Evolutionary conservation across 345 rosid species (phyloP), one percentile per base, ranked within the genome.

Genomic region (Combretum micranthum): DNA sequence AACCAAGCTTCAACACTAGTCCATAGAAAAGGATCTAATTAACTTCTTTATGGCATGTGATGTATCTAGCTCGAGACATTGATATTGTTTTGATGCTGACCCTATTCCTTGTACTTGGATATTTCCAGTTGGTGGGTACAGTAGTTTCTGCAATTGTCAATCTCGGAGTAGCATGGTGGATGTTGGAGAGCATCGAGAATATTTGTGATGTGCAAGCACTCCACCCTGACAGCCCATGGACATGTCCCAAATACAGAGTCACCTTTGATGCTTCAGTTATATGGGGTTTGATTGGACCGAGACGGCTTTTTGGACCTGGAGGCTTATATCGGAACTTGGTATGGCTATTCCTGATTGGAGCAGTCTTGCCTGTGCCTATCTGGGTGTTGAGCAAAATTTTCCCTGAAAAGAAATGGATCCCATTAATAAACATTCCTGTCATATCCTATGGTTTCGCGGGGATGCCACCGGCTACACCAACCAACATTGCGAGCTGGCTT

Each of bases 401-500:
- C 81, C 97, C 99, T 0, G 80, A 85, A 44, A 87, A 90, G 83
- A 94, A 87, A 72, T 94, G 99, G 97, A 90, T 90, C 47, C 86
- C 96, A 42, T 65, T 94, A 77, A 87, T 94, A 60, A 90, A 94
- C 85, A 82, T 90, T 16, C 99, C 99, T 0, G 99, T 93, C 60
- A 87, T 90, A 75, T 83, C 97, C 8, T 90, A 90, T 13, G 99
- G 99, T 0, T 93, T 93, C 50, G 99, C 99, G 0, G 99, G 99
- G 69, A 85, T 93, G 97, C 99, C 99, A 48, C 99, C 99, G 0
- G 99, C 99, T 14, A 94, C 99, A 59, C 99, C 99, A 18, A 90
- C 99, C 23, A 94, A 94, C 77, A 94, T 94, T 1, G 97, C 97
- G 0, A 94, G 97, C 76, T 94, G 99, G 97, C 86, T 94, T 13